Conservation (phyloP, 164 flowering plant species). For the Nelumbo lutea region DNA sequence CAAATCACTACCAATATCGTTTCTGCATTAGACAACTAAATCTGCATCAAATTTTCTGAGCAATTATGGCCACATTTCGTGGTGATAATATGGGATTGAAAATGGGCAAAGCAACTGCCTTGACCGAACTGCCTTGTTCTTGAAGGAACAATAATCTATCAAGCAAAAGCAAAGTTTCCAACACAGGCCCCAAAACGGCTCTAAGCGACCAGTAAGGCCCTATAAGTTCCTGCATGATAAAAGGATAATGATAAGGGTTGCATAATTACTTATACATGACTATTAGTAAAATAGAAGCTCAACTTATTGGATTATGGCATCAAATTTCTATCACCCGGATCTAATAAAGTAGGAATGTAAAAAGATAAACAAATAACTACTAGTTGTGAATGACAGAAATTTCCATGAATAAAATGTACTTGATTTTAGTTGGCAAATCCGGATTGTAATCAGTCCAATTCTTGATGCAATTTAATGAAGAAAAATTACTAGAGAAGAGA, state of each 20-base stretch:
- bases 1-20: no score
- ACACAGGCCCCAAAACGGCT: conserved; percentile 71
- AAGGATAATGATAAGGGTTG: neutral
- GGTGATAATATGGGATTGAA: conserved; percentile 86
- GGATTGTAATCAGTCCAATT: no score
- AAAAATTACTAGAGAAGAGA: no score
- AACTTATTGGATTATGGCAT: neutral
- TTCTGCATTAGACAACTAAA: neutral
- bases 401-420: no score
- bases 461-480: no score
- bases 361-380: neutral
- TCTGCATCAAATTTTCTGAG: conserved; percentile 27
- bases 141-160: conserved; percentile 84
- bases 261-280: neutral
- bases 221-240: conserved; percentile 52
- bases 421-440: no score
- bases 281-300: neutral
- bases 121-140: conserved; percentile 49
- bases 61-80: conserved; percentile 78
- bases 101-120: conserved; percentile 57
- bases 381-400: no score
- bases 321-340: neutral
- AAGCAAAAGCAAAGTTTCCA: conserved; percentile 82
- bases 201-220: conserved; percentile 91
- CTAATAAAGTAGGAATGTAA: neutral